Evolutionary conservation across 2,329 filamentous ascomycete species (phyloP), one percentile per base, ranked within the genome.

Genomic region (Pyrenochaeta sp.): DNA sequence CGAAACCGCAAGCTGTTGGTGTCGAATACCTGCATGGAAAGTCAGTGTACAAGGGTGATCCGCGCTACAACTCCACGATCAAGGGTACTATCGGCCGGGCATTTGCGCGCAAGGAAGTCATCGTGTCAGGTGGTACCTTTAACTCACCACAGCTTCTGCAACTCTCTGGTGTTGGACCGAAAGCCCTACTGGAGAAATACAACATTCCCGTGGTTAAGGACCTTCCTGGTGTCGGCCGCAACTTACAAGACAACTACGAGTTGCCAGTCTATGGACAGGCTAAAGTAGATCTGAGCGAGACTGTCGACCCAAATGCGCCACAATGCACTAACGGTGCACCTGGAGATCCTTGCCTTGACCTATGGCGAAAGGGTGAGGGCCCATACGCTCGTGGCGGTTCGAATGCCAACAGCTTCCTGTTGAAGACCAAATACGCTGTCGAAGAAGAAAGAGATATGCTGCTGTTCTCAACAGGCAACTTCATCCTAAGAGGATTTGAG

Each of bases 141-240:
- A 86, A 89, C 71, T 83, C 83, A 1, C 86, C 87, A 2, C 87
- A 90, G 72, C 72, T 90, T 3, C 83, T 90, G 4, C 85, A 87
- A 76, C 82, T 89, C 0, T 85, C 81, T 52, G 88, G 88, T 5
- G 82, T 90, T 30, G 87, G 88, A 0, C 85, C 86, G 0, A 65
- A 72, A 1, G 68, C 76, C 0, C 81, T 86, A 57, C 81, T 90
- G 2, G 59, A 79, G 19, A 75, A 78, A 42, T 81, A 85, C 64
- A 74, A 78, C 4, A 89, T 90, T 61, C 69, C 79, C 1, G 76
- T 84, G 0, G 58, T 88, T 13, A 77, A 82, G 1, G 80, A 15
- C 62, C 82, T 86, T 0, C 83, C 84, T 1, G 85, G 56, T 32
- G 86, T 90, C 1, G 88, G 88, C 2, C 83, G 82, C 53, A 87